A percentile compares a stretch with the other conserved stretches of the same genome.
These are phyloP conservation scores for Venturia aucupariae DNA, from an alignment of 2,329 filamentous ascomycete species.

Conservation along the genomic window DNA sequence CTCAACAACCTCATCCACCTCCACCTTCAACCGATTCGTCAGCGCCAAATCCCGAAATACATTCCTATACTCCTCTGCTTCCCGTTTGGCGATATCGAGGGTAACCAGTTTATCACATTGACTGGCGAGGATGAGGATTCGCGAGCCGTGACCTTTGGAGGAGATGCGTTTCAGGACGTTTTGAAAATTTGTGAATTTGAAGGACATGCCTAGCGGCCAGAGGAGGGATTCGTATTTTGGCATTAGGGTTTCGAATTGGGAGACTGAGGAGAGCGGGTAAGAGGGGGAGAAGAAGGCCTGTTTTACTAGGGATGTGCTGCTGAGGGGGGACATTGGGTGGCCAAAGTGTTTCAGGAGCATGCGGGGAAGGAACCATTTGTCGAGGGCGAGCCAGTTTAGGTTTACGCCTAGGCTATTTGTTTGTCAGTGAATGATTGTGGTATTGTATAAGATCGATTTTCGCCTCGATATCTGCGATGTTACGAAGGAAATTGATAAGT, in stretches of 20 bases:
- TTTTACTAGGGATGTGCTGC: conserved; percentile 40
- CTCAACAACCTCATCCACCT: conserved; percentile 6
- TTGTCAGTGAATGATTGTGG: too few species aligned
- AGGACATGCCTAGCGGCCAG: conserved; percentile 43
- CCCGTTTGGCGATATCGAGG: conserved; percentile 24
- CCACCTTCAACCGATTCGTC: conserved; percentile 6
- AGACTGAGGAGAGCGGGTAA: conserved; percentile 33
- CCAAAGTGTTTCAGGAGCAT: conserved; percentile 36
- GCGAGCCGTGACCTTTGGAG: conserved; percentile 17
- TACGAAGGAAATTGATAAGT: too few species aligned
- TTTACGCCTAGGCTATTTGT: conserved; percentile 21
- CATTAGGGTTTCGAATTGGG: conserved; percentile 35
- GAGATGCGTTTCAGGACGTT: conserved; percentile 32
- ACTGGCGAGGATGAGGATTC: conserved; percentile 34
- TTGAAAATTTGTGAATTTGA: conserved; percentile 33
- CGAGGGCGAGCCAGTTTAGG: conserved; percentile 37
- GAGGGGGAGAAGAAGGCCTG: conserved; percentile 42
- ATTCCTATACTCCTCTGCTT: conserved; percentile 30
- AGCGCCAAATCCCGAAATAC: background rate
- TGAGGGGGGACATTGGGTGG: conserved; percentile 45
- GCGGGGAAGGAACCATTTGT: conserved; percentile 41
- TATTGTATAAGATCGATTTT: too few species aligned
- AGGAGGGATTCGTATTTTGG: conserved; percentile 43
- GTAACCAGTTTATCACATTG: conserved; percentile 35
- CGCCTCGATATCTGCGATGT: too few species aligned